Base-by-base conservation (phyloP, 1,284 basidiomycete genomes). In the Hypsizygus ulmarius region DNA sequence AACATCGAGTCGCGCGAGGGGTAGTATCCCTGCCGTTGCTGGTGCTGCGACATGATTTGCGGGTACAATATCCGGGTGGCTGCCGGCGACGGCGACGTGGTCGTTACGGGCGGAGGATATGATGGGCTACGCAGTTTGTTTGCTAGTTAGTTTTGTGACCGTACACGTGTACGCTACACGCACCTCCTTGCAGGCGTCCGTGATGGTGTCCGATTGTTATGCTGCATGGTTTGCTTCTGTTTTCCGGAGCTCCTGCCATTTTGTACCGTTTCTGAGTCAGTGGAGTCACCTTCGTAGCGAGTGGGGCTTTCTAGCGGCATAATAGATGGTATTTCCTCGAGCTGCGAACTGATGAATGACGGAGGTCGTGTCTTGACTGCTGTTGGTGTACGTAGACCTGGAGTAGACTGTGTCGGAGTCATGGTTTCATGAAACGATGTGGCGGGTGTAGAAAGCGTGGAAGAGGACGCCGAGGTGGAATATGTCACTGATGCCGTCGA, bases 21-120 rank as follows among this genome's bases (percentile, higher is more conserved):
- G 25, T 64, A 66, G 49, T 87, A 88, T 8, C 85, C 84, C 57
- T 88, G 85, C 38, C 68, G 73, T 53, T 78, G 75, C 63, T 88
- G 84, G 54, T 88, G 84, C 47, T 75, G 75, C 2, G 81, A 78
- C 84, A 87, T 87, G 21, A 84, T 71, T 14, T 75, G 68, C 1
- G 82, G 82, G 56, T 84, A 84, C 14, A 71, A 68, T 46, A 82
- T 70, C 30, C 64, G 56, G 7, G 65, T 38, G 14, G 54, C 69
- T 32, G 71, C 64, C 2, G 81, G 77, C 5, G 77, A 66, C 2
- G 78, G 74, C n/a, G 81, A 80, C 2, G 81, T 82, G 0, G 82
- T 84, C 1, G 81, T 84, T 38, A 81, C 69, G 12, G 80, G 76
- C 12, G 72, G 65, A 14, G 72, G 75, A 55, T 66, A 67, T 18